Conservation (phyloP, 768 basidiomycete species). For the Podaxis sp. region DNA sequence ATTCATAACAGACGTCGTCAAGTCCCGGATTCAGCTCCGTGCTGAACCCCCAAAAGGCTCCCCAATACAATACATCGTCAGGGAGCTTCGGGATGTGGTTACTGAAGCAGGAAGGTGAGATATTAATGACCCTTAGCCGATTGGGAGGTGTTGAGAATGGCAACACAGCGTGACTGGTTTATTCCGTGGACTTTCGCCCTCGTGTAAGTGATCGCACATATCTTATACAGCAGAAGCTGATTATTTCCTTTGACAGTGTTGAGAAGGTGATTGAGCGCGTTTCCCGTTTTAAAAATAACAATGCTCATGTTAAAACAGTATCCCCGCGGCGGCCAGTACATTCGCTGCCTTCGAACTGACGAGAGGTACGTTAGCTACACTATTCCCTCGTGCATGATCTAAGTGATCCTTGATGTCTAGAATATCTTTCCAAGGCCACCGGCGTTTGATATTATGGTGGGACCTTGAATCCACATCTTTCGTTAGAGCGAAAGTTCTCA, state of each 20-base stretch:
- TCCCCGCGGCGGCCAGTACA: conserved; percentile 89
- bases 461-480: no score
- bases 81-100: conserved; percentile 66
- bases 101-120: conserved; percentile 73
- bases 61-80: conserved; percentile 72
- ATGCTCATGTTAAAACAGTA: conserved; percentile 33
- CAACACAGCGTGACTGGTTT: conserved; percentile 49
- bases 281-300: conserved; percentile 24
- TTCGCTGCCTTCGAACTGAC: conserved; percentile 89
- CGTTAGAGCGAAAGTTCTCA: no score
- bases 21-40: conserved; percentile 86
- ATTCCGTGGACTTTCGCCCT: conserved; percentile 75
- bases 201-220: conserved; percentile 48
- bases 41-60: conserved; percentile 69
- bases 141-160: neutral
- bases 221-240: neutral
- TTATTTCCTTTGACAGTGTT: conserved; percentile 40
- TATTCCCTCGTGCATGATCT: neutral
- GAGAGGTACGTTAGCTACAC: conserved; percentile 45
- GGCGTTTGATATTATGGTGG: neutral
- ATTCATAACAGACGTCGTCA: conserved; percentile 71
- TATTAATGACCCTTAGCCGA: neutral
- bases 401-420: neutral
- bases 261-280: conserved; percentile 47
- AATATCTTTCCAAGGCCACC: conserved; percentile 6